Percentiles rank a stretch among this genome's conserved stretches.
Conservation (phyloP, 495 filamentous ascomycete species). For the Geopyxis carbonaria region DNA sequence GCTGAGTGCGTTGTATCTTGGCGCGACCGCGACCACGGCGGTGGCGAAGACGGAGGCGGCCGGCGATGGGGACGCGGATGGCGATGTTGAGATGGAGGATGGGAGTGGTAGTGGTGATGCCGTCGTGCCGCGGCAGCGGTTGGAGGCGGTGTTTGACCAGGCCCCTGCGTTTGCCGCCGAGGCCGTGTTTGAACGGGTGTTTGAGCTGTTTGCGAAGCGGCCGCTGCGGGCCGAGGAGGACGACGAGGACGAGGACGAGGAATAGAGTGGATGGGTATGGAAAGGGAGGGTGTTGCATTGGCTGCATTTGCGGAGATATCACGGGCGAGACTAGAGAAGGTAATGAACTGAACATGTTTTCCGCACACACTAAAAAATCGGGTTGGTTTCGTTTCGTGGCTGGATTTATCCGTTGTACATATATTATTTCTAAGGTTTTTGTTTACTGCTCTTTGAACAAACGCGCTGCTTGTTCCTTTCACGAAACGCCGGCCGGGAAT, state of each 20-base stretch:
- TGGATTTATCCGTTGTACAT: no score
- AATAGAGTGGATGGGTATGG: no score
- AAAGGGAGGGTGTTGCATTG: not conserved
- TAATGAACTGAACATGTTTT: no score
- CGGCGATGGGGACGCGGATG: conserved; percentile 1
- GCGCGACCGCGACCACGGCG: not conserved
- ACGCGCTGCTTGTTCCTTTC: no score
- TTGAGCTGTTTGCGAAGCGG: conserved; percentile 19
- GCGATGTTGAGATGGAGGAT: conserved; percentile 6
- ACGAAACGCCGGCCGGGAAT: no score
- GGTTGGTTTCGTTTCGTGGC: no score
- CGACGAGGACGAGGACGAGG: conserved; percentile 1
- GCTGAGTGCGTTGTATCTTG: not conserved
- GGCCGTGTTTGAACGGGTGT: conserved; percentile 15
- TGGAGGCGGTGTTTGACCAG: conserved; percentile 19
- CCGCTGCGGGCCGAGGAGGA: conserved; percentile 9
- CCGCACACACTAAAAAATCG: no score
- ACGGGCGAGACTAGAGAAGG: no score
- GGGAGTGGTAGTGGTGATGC: conserved; percentile 13
- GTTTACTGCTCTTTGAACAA: no score
- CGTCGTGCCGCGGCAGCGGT: conserved; percentile 13
- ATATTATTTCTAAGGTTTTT: no score
- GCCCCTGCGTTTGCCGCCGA: conserved; percentile 14
- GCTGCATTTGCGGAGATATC: no score
- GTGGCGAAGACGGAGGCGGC: conserved; percentile 4